Evolutionary conservation across 768 basidiomycete genomes (phyloP), one percentile per base, ranked within the genome.

Genomic region (Suillus subalutaceus): DNA sequence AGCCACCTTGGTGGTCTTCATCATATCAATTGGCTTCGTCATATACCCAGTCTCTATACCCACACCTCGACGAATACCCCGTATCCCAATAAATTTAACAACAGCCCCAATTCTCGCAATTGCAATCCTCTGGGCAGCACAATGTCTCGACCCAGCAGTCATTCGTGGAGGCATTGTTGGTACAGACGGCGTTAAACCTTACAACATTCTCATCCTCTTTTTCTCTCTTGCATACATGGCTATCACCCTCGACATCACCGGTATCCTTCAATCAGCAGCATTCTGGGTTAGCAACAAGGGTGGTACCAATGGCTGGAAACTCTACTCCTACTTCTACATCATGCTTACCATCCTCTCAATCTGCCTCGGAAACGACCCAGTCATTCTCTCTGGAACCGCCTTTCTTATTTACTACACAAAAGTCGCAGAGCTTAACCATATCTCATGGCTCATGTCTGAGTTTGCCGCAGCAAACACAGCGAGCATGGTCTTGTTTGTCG

Each of bases 201-300:
- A 96, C 72, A 93, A 97, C 74, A 96, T 99, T 69, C 86, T 99
- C 75, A 93, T 94, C 32, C 80, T 99, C 1, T 98, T 99, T 79
- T 88, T 94, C 71, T 93, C 92, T 3, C 82, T 97, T 59, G 94
- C 96, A 0, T 98, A 98, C 78, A 90, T 97, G 83, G 89, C 95
- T 6, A 90, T 97, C 41, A 93, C 96, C 0, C 83, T 98, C 50
- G 97, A 98, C 72, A 85, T 90, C 9, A 95, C 95, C 0, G 97
- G 97, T 6, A 82, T 96, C 18, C 83, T 99, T 5, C 88, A 91
- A 60, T 90, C 91, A 16, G 88, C 95, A 1, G 96, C 96, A 0
- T 95, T 94, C 78, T 92, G 88, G 87, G 94, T 97, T 69, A 90
- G 90, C 68, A 90, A 91, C 67, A 86, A 85, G 73, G 91, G 93